Evolutionary conservation across 495 filamentous ascomycete species (phyloP).

Genomic region (Barbatosphaeria neglecta): DNA sequence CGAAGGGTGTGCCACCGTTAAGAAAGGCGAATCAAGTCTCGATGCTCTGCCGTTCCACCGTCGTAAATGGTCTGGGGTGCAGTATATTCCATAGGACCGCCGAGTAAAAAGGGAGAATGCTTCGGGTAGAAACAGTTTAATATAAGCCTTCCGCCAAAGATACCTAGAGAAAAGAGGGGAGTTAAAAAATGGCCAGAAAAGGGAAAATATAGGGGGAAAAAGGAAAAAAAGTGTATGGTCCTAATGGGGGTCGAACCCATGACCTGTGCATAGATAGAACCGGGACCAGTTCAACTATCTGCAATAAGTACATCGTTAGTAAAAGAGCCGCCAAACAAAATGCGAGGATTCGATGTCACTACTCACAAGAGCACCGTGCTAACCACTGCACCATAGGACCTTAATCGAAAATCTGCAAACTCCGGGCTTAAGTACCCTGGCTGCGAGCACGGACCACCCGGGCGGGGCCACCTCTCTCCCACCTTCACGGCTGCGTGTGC

Average conservation of each 20-base stretch:
- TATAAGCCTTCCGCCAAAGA: no score
- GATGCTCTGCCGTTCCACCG: no score
- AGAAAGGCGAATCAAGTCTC: no score
- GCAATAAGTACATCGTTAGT: conserved; percentile 4
- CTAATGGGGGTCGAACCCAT: conserved; percentile 16
- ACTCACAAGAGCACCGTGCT: conserved; percentile 15
- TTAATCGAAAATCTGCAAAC: not conserved
- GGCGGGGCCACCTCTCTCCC: no score
- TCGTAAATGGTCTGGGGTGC: no score
- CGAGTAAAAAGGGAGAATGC: no score
- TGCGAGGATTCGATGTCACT: not conserved
- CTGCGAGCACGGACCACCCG: not conserved
- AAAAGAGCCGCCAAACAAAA: conserved; percentile 2
- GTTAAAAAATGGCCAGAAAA: no score
- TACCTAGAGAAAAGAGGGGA: not conserved
- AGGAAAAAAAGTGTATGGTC: conserved; percentile 6
- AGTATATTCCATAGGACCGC: no score
- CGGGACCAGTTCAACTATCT: not conserved
- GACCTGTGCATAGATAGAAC: conserved; percentile 12
- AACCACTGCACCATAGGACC: conserved; percentile 17
- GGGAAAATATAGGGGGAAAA: no score
- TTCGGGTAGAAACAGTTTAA: no score
- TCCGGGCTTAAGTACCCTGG: not conserved
- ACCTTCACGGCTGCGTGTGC: no score
- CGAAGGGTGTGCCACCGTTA: no score